Conservation (phyloP, 257 asterid genomes). For the Solanum ahanhuiri region DNA sequence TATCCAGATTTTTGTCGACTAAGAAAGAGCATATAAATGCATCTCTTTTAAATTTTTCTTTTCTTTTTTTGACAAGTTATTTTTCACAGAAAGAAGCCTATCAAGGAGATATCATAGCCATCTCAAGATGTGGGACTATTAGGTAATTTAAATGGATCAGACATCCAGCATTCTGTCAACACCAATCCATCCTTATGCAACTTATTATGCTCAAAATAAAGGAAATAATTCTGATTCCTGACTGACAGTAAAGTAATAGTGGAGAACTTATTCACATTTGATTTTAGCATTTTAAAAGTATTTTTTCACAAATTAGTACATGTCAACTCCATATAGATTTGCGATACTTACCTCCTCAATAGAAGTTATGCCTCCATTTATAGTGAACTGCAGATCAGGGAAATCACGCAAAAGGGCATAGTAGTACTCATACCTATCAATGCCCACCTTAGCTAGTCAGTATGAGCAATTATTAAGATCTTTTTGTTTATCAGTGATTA, state of each 20-base stretch:
- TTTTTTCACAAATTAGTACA: background rate
- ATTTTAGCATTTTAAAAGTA: background rate
- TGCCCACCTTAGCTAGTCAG: background rate
- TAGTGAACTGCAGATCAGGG: conserved; percentile 81
- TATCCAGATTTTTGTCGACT: background rate
- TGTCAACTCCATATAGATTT: background rate
- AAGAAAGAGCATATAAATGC: background rate
- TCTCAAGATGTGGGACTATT: background rate
- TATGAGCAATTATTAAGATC: background rate
- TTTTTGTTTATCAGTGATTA: background rate
- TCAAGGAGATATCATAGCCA: background rate
- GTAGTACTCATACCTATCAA: conserved; percentile 75
- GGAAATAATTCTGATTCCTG: background rate
- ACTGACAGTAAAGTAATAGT: background rate
- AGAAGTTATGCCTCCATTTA: conserved; percentile 91
- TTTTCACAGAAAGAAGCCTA: background rate
- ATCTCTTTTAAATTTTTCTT: background rate
- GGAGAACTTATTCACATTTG: background rate
- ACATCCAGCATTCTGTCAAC: background rate
- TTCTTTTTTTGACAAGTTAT: background rate
- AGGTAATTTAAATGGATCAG: background rate
- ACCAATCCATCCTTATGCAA: background rate
- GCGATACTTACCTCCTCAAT: conserved; percentile 56
- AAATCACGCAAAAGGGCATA: conserved; percentile 96
- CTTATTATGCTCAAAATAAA: background rate